A percentile compares a stretch with the other conserved stretches of the same genome.
phyloP scores from a whole-genome alignment of 805 yeast genomes.

The Candida saitoana region DNA sequence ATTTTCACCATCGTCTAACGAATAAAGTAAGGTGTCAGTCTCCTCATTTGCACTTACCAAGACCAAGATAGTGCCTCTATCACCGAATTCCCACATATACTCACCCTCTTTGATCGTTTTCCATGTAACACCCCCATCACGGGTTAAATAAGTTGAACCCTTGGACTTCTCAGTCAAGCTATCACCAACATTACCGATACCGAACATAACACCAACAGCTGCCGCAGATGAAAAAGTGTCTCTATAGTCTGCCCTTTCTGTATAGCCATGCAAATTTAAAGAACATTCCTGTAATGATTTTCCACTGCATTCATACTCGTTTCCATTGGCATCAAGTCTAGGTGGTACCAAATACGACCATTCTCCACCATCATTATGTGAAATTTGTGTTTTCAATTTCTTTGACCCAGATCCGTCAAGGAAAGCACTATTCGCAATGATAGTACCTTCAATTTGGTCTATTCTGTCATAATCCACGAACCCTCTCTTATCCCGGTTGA shows the following conservation, averaged over 20 bases:
- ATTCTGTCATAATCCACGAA: conserved; percentile 87
- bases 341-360: conserved; percentile 80
- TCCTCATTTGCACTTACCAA: conserved; percentile 56
- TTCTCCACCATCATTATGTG: conserved; percentile 88
- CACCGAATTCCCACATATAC: conserved; percentile 94
- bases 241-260: conserved; percentile 78
- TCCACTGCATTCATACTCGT: conserved; percentile 50
- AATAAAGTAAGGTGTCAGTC: conserved; percentile 59
- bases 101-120: conserved; percentile 68
- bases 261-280: conserved; percentile 82
- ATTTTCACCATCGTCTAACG: conserved; percentile 73
- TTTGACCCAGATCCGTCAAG: conserved; percentile 35
- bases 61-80: conserved; percentile 83
- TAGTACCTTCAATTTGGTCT: conserved; percentile 80
- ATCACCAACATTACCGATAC: conserved; percentile 90
- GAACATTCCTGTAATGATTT: conserved; percentile 60
- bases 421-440: conserved; percentile 55
- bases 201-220: conserved; percentile 84
- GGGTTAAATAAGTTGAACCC: conserved; percentile 68
- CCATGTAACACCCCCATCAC: conserved; percentile 94
- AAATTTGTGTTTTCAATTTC: conserved; percentile 62
- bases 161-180: conserved; percentile 40
- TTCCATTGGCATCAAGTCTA: conserved; percentile 53
- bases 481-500: conserved; percentile 70
- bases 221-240: conserved; percentile 86